These are phyloP conservation scores for Penicillium sp. DNA, from an alignment of 2,329 filamentous ascomycete species.

Conservation along the genomic window DNA sequence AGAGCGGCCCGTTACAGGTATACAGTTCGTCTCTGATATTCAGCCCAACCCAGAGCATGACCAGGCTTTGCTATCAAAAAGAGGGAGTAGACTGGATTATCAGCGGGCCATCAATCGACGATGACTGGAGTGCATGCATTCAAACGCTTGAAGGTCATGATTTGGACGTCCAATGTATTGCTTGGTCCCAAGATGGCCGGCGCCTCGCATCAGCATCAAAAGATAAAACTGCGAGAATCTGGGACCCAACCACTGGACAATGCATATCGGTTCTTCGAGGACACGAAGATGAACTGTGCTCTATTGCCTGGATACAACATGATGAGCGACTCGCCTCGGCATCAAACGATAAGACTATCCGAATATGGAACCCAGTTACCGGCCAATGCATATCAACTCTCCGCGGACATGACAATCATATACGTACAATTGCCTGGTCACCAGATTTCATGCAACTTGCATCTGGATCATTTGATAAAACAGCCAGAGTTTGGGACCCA, in stretches of 20 bases:
- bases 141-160: background rate
- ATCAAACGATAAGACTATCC: no score
- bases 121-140: background rate
- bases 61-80: background rate
- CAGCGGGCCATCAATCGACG: background rate
- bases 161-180: no score
- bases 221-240: no score
- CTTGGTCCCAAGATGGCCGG: no score
- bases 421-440: background rate
- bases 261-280: no score
- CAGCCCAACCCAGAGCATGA: background rate
- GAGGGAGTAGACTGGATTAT: background rate
- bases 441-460: background rate
- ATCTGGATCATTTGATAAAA: background rate
- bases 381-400: no score
- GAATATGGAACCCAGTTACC: no score
- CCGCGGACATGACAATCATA: background rate
- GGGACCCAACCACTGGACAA: no score
- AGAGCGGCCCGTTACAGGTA: background rate
- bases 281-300: no score
- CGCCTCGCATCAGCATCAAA: no score
- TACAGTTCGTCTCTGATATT: background rate
- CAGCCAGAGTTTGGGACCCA: background rate
- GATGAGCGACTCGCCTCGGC: no score
- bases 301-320: no score